Conservation (phyloP, 108 stramenopile species). For the Nitzschia putrida region DNA sequence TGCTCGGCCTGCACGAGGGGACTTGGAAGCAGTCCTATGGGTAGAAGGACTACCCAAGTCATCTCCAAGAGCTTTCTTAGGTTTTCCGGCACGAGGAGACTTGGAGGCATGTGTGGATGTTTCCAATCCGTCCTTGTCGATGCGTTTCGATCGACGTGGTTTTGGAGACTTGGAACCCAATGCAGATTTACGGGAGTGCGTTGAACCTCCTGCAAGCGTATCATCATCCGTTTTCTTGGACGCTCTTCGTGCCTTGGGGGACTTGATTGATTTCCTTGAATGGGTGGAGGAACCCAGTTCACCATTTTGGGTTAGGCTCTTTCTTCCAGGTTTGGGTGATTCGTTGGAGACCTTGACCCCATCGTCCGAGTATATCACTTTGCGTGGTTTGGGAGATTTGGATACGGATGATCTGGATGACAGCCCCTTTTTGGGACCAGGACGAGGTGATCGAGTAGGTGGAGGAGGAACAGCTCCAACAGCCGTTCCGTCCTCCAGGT, state of each 20-base stretch:
- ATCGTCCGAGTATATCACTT: background rate
- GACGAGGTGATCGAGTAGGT: background rate
- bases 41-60: background rate
- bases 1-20: background rate
- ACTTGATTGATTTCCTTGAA: conserved; percentile 1
- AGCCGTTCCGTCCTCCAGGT: background rate
- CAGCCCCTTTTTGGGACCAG: background rate
- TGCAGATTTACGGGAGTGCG: background rate
- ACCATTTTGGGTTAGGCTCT: background rate
- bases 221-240: background rate
- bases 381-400: conserved; percentile 3
- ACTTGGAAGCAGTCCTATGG: background rate
- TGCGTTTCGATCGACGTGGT: background rate
- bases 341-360: background rate
- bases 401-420: background rate
- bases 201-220: background rate
- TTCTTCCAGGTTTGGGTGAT: background rate
- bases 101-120: background rate
- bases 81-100: background rate
- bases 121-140: background rate
- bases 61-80: background rate
- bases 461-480: background rate
- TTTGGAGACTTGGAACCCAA: background rate
- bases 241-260: background rate
- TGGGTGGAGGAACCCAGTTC: background rate